A percentile compares a stretch with the other conserved stretches of the same genome.
Evolutionary conservation across 78 protist species (phyloP).

Genomic region (Planoprotostelium fungivorum): DNA sequence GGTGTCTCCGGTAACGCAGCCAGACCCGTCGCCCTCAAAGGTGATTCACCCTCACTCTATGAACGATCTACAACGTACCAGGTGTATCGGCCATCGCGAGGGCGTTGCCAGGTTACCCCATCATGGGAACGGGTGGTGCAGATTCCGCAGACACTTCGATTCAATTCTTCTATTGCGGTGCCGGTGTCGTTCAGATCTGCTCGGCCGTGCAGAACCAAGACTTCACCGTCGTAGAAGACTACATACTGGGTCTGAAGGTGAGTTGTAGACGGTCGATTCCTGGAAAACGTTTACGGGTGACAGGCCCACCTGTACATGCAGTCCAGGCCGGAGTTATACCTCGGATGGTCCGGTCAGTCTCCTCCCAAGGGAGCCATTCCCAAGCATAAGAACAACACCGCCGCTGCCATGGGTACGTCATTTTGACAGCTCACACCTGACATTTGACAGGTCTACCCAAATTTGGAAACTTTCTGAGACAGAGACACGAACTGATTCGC

Average conservation of each 20-base stretch:
- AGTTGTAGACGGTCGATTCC: too few relatives aligned
- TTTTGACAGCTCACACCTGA: neutral
- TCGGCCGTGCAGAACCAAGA: constrained; percentile 93
- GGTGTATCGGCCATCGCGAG: constrained; percentile 62
- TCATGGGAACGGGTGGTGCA: constrained; percentile 86
- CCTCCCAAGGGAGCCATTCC: constrained; percentile 45
- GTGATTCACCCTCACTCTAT: constrained; percentile 5
- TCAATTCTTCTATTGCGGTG: constrained; percentile 89
- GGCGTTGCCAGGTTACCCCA: constrained; percentile 73
- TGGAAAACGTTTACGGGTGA: too few relatives aligned
- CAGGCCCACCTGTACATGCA: constrained; percentile 77
- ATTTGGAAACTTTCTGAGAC: constrained; percentile 36
- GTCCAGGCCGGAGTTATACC: constrained; percentile 71
- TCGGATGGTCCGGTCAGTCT: constrained; percentile 84
- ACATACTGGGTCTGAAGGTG: constrained; percentile 88
- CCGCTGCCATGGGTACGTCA: constrained; percentile 6
- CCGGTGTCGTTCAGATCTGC: constrained; percentile 84
- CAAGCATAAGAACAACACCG: constrained; percentile 21
- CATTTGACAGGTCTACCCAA: constrained; percentile 13
- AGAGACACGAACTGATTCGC: constrained; percentile 16
- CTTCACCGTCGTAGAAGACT: constrained; percentile 91
- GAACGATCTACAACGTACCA: neutral
- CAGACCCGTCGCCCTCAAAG: constrained; percentile 86
- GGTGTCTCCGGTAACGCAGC: constrained; percentile 92
- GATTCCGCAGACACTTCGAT: constrained; percentile 85